Percentiles rank a stretch among this genome's conserved stretches.
phyloP scores from a whole-genome alignment of 305 asterid species.

The Ajuga reptans region DNA sequence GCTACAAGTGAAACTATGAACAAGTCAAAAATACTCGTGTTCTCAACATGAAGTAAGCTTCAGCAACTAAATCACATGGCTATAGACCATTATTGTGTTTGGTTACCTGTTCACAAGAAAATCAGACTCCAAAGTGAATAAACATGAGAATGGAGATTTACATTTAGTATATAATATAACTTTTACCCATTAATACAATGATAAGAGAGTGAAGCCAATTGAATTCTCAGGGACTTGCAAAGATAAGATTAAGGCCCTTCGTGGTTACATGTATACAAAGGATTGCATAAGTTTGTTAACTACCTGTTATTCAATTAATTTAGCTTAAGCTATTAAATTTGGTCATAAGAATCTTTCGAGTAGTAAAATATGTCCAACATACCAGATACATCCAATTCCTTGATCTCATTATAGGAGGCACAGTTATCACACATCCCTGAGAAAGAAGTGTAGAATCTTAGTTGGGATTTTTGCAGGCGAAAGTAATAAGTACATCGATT shows the following conservation, averaged over 20 bases:
- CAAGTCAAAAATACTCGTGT: not conserved
- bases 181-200: not conserved
- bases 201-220: not conserved
- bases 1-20: not conserved
- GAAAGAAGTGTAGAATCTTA: constrained; percentile 21
- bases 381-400: constrained; percentile 84
- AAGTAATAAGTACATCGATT: not conserved
- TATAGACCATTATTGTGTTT: not conserved
- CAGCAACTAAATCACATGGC: not conserved
- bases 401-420: constrained; percentile 54
- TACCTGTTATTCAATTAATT: not conserved
- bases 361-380: constrained; percentile 13
- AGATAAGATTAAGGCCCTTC: not conserved
- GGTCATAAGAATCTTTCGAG: not conserved
- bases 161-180: not conserved
- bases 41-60: not conserved
- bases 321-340: constrained; percentile 11
- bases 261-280: not conserved
- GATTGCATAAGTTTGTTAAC: not conserved
- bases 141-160: not conserved
- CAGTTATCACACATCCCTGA: constrained; percentile 98
- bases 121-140: not conserved
- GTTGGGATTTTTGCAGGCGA: constrained; percentile 4
- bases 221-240: not conserved
- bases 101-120: not conserved